These are phyloP conservation scores for Chenopodium album DNA, from an alignment of 148 eudicot genomes.

Conservation along the genomic window DNA sequence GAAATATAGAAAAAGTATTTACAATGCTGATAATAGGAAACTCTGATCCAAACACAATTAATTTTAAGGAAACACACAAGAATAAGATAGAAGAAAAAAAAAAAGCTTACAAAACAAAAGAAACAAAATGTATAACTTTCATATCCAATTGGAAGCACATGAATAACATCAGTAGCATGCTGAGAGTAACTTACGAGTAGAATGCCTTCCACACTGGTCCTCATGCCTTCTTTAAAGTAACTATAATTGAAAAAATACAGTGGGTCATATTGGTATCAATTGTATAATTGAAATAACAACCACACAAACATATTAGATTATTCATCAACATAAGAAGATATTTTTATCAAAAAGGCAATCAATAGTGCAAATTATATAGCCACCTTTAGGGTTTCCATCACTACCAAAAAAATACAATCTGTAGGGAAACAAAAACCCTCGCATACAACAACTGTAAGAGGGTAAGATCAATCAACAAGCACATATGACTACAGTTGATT, in stretches of 20 bases:
- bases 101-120: neutral
- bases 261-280: conserved; percentile 5
- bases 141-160: neutral
- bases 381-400: neutral
- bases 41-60: neutral
- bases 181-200: conserved; percentile 51
- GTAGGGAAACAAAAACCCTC: neutral
- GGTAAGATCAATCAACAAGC: neutral
- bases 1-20: neutral
- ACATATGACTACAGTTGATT: neutral
- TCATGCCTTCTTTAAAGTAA: conserved; percentile 92
- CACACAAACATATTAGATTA: neutral
- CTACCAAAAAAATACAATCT: neutral
- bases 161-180: neutral
- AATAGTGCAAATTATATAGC: neutral
- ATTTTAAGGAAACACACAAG: neutral
- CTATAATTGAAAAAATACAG: conserved; percentile 35
- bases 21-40: neutral
- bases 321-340: neutral
- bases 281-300: neutral
- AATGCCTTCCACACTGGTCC: conserved; percentile 96
- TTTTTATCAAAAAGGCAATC: neutral
- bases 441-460: neutral
- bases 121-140: neutral
- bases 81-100: neutral